Evolutionary conservation across 2,329 filamentous ascomycete species (phyloP).

Genomic region (Hymenoscyphus fraxineus): DNA sequence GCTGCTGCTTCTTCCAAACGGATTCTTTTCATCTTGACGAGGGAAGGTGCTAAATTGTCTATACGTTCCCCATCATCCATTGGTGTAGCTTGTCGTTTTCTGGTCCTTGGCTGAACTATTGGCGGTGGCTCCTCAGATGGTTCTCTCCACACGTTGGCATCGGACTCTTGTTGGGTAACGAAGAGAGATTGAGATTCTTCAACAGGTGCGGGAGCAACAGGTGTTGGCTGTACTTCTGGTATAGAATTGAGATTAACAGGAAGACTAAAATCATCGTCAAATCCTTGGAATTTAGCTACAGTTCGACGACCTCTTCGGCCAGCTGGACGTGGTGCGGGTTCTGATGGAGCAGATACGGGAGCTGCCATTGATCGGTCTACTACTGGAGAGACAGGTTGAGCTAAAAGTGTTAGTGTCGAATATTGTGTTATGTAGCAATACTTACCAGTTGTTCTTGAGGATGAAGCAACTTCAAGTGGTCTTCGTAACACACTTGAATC

Average conservation of each 20-base stretch:
- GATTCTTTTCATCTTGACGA: constrained; percentile 74
- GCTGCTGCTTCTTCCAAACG: constrained; percentile 58
- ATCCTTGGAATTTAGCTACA: constrained; percentile 66
- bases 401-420: not conserved
- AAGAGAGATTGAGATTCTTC: constrained; percentile 45
- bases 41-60: constrained; percentile 70
- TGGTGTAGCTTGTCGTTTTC: constrained; percentile 45
- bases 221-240: constrained; percentile 29
- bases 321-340: constrained; percentile 12
- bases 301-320: constrained; percentile 39
- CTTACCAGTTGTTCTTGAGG: constrained; percentile 24
- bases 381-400: not conserved
- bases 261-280: constrained; percentile 50
- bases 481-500: constrained; percentile 70
- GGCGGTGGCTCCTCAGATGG: constrained; percentile 16
- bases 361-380: not conserved
- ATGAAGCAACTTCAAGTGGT: constrained; percentile 54
- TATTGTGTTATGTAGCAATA: not conserved
- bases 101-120: constrained; percentile 14
- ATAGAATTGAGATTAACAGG: constrained; percentile 31
- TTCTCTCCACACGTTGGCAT: constrained; percentile 19
- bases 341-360: constrained; percentile 12
- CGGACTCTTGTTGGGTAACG: constrained; percentile 47
- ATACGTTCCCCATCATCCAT: constrained; percentile 51
- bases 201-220: constrained; percentile 10